Evolutionary conservation across 345 rosid species (phyloP).

Genomic region (Melaleuca quinquenervia): DNA sequence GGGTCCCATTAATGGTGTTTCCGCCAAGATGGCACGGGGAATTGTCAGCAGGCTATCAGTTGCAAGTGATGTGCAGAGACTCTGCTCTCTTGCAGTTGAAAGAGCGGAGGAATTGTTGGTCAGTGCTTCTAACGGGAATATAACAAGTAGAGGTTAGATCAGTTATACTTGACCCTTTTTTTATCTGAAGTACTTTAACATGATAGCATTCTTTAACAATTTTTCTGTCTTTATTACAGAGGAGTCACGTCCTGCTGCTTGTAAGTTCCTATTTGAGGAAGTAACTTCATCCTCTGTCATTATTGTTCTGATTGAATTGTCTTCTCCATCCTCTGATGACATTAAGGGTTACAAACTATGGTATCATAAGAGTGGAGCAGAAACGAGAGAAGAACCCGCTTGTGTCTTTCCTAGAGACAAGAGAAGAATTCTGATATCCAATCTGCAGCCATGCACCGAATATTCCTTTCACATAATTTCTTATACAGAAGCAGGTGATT

Average conservation of each 20-base stretch:
- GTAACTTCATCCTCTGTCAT: slow-evolving; percentile 46
- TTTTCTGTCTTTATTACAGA: slow-evolving; percentile 10
- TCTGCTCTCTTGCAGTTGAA: slow-evolving; percentile 62
- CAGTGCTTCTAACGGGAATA: slow-evolving; percentile 14
- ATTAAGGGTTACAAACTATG: slow-evolving; percentile 90
- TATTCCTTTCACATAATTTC: slow-evolving; percentile 57
- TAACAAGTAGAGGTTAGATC: slow-evolving; percentile 46
- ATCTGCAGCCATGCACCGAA: slow-evolving; percentile 83
- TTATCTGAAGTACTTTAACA: not conserved
- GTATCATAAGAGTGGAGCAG: slow-evolving; percentile 71
- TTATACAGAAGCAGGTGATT: slow-evolving; percentile 37
- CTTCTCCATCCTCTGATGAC: slow-evolving; percentile 25
- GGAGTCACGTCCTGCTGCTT: slow-evolving; percentile 62
- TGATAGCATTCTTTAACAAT: not conserved
- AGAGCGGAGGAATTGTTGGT: slow-evolving; percentile 57
- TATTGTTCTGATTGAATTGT: slow-evolving; percentile 53
- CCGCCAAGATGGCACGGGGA: slow-evolving; percentile 71
- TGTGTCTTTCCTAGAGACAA: slow-evolving; percentile 50
- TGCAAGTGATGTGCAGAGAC: slow-evolving; percentile 64
- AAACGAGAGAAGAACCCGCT: slow-evolving; percentile 40
- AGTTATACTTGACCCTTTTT: not conserved
- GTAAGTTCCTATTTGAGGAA: slow-evolving; percentile 84
- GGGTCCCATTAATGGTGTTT: slow-evolving; percentile 59
- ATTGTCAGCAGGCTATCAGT: slow-evolving; percentile 85
- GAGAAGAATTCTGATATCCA: slow-evolving; percentile 68